Conservation (phyloP, 1,284 basidiomycete species). For the Neolentinus lepideus region DNA sequence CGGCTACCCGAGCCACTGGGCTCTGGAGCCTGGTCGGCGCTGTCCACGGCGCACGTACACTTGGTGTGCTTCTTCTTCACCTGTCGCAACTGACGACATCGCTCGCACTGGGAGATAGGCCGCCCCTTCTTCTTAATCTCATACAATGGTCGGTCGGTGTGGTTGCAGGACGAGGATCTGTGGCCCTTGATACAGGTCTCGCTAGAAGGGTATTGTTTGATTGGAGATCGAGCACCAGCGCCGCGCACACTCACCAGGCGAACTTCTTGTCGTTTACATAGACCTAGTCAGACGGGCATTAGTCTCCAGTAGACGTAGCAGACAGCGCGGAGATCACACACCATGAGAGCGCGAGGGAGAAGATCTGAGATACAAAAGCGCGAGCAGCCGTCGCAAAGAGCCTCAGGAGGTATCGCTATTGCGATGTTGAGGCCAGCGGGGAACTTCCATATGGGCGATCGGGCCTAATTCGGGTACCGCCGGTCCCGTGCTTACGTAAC, state of each 20-base stretch:
- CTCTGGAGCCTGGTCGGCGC: constrained; percentile 25
- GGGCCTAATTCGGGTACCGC: not conserved
- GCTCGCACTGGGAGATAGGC: constrained; percentile 77
- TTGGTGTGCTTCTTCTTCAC: constrained; percentile 69
- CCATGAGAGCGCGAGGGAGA: not conserved
- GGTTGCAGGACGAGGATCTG: constrained; percentile 75
- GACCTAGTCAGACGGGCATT: constrained; percentile 33
- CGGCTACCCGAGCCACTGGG: constrained; percentile 10
- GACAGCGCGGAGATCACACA: not conserved
- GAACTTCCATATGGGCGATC: not conserved
- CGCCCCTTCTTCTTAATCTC: constrained; percentile 86
- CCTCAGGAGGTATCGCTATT: not conserved
- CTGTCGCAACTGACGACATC: constrained; percentile 71
- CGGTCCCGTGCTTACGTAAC: not conserved
- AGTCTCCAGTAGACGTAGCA: not conserved
- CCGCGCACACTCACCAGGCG: constrained; percentile 52
- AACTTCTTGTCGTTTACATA: constrained; percentile 80
- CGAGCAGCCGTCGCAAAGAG: not conserved
- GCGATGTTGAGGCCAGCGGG: not conserved
- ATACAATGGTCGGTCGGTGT: constrained; percentile 75
- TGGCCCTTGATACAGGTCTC: constrained; percentile 88
- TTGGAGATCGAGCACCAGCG: constrained; percentile 6
- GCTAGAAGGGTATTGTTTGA: constrained; percentile 29
- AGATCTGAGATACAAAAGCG: not conserved
- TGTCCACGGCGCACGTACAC: constrained; percentile 50